phyloP scores from a whole-genome alignment of 768 basidiomycete species.

The Podaxis sp. region DNA sequence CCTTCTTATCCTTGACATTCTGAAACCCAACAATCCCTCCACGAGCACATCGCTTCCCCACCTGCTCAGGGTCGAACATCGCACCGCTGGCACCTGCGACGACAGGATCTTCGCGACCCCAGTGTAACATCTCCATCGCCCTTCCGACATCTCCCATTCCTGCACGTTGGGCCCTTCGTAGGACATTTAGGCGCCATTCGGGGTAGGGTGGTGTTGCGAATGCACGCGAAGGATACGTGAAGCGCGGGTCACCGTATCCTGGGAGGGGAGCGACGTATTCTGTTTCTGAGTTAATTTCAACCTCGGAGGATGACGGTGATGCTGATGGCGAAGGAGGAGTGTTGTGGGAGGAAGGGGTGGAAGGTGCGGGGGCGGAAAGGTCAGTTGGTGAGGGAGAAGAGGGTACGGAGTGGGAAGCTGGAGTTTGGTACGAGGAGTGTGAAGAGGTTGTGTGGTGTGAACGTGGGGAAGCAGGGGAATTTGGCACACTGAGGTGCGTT shows the following conservation, averaged over 20 bases:
- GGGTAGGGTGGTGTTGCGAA: slow-evolving; percentile 57
- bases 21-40: slow-evolving; percentile 3
- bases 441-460: not conserved
- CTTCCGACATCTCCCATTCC: slow-evolving; percentile 59
- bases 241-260: slow-evolving; percentile 8
- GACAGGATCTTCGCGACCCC: slow-evolving; percentile 16
- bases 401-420: not conserved
- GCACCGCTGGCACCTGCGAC: slow-evolving; percentile 6
- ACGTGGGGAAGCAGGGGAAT: not conserved
- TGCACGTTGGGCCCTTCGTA: slow-evolving; percentile 52
- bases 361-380: not conserved
- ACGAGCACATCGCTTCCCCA: slow-evolving; percentile 7
- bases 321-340: not conserved
- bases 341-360: slow-evolving; percentile 12
- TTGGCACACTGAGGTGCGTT: not conserved
- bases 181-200: slow-evolving; percentile 59
- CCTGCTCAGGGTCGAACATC: slow-evolving; percentile 7
- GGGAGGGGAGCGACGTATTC: slow-evolving; percentile 19
- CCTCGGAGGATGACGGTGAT: not conserved
- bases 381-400: not conserved
- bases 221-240: slow-evolving; percentile 17
- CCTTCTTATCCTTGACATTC: slow-evolving; percentile 17
- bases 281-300: slow-evolving; percentile 18
- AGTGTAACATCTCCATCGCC: slow-evolving; percentile 47
- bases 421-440: not conserved